Evolutionary conservation across 2,329 filamentous ascomycete genomes (phyloP).

Genomic region (Aspergillus candidus): DNA sequence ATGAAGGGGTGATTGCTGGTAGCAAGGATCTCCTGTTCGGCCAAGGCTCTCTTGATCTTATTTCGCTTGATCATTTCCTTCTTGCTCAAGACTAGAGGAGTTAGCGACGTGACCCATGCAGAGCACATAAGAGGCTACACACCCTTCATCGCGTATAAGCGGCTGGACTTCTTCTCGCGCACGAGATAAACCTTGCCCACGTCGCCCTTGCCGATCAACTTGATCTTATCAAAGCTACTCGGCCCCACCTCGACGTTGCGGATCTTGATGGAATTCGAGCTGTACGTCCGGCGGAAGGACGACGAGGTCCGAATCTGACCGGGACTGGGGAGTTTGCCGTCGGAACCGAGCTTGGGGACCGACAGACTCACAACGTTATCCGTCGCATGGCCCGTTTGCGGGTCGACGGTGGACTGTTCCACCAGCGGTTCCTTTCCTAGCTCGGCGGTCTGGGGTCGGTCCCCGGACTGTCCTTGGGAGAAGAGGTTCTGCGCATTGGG

Average conservation of each 20-base stretch:
- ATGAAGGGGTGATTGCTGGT: conserved; percentile 99
- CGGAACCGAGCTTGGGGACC: conserved; percentile 39
- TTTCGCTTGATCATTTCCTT: conserved; percentile 99
- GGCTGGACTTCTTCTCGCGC: conserved; percentile 91
- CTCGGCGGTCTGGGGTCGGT: conserved; percentile 77
- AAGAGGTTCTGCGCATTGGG: conserved; percentile 96
- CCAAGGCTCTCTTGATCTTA: conserved; percentile 97
- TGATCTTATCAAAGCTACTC: conserved; percentile 98
- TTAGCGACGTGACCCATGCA: conserved; percentile 7
- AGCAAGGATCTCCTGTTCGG: conserved; percentile 94
- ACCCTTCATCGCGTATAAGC: conserved; percentile 99
- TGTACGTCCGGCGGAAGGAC: conserved; percentile 90
- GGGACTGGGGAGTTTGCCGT: conserved; percentile 60
- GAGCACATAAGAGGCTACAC: conserved; percentile 21
- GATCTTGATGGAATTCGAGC: conserved; percentile 98
- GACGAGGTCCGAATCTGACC: conserved; percentile 59
- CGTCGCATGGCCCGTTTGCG: conserved; percentile 52
- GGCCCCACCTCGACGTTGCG: conserved; percentile 94
- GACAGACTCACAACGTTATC: conserved; percentile 24
- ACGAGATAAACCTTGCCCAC: conserved; percentile 98
- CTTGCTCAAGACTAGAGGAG: conserved; percentile 81
- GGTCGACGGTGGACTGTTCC: conserved; percentile 48
- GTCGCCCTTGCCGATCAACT: conserved; percentile 96
- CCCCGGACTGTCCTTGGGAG: conserved; percentile 52
- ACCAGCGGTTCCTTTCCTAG: conserved; percentile 74